Evolutionary conservation across 805 yeast species (phyloP).

Genomic region (Zygoascus flipseniorum): DNA sequence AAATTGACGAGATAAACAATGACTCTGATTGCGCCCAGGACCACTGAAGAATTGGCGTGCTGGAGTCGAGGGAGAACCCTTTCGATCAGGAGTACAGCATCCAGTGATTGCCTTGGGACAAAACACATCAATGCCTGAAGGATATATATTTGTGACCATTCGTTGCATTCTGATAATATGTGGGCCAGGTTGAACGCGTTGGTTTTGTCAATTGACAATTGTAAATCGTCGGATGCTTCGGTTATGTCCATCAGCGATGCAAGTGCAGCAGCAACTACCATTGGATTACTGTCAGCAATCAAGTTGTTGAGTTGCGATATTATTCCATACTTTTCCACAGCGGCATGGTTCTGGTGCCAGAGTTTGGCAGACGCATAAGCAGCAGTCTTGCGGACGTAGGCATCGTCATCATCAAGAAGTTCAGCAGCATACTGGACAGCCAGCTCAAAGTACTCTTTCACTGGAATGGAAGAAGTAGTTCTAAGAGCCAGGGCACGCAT

Average conservation of each 20-base stretch:
- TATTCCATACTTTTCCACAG: constrained; percentile 37
- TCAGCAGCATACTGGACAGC: constrained; percentile 34
- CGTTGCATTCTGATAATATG: constrained; percentile 35
- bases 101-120: constrained; percentile 62
- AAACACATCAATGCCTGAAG: constrained; percentile 57
- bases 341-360: constrained; percentile 44
- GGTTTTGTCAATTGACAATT: constrained; percentile 43
- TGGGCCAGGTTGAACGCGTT: constrained; percentile 39
- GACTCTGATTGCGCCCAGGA: constrained; percentile 63
- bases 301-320: constrained; percentile 42
- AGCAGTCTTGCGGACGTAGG: constrained; percentile 60
- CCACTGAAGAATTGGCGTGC: constrained; percentile 76
- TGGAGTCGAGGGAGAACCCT: constrained; percentile 60
- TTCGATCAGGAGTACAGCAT: constrained; percentile 60
- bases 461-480: constrained; percentile 53
- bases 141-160: constrained; percentile 68
- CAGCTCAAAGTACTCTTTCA: constrained; percentile 41
- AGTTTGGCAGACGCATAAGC: constrained; percentile 61
- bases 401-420: constrained; percentile 40
- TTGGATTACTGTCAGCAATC: constrained; percentile 47
- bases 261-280: constrained; percentile 64
- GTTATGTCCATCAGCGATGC: constrained; percentile 59
- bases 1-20: constrained; percentile 69
- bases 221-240: constrained; percentile 43
- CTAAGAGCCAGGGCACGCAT: constrained; percentile 54